phyloP scores from a whole-genome alignment of 2,329 filamentous ascomycete species.

The Penicillium sclerotiorum region DNA sequence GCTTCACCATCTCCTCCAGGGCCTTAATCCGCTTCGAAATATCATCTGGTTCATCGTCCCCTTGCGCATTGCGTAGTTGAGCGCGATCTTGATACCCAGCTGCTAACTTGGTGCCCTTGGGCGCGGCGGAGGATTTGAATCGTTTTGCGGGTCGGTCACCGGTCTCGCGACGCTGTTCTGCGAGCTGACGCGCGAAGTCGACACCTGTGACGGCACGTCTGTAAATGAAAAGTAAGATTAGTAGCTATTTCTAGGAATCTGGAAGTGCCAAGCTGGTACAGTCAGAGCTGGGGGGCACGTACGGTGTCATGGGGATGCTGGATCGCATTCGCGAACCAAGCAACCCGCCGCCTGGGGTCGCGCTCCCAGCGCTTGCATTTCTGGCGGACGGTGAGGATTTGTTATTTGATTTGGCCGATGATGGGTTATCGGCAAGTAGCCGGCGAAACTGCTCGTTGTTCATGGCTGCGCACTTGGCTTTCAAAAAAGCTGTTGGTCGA shows the following conservation, averaged over 20 bases:
- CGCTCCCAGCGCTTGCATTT: constrained; percentile 40
- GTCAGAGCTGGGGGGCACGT: constrained; percentile 39
- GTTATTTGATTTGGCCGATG: constrained; percentile 24
- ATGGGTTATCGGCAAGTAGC: constrained; percentile 64
- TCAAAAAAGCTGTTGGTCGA: constrained; percentile 10
- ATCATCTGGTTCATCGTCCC: constrained; percentile 58
- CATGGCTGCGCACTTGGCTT: constrained; percentile 57
- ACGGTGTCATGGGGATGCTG: constrained; percentile 94
- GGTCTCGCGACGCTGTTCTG: constrained; percentile 66
- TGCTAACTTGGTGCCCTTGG: constrained; percentile 79
- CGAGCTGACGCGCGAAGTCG: constrained; percentile 82
- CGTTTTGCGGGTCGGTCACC: constrained; percentile 66
- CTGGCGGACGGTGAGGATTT: constrained; percentile 15
- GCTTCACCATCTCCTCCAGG: constrained; percentile 78
- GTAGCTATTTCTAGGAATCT: constrained; percentile 1
- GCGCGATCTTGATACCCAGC: constrained; percentile 84
- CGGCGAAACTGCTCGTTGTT: constrained; percentile 95
- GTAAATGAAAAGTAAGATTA: constrained; percentile 7
- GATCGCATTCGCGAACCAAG: constrained; percentile 77
- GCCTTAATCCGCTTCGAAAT: constrained; percentile 70
- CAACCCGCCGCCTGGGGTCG: constrained; percentile 53
- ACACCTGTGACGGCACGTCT: constrained; percentile 68
- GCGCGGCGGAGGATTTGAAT: constrained; percentile 72
- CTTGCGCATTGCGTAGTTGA: constrained; percentile 60
- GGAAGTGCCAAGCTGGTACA: background rate